Conservation (phyloP, 2,329 filamentous ascomycete species). For the Amesomyces nigricolor region DNA sequence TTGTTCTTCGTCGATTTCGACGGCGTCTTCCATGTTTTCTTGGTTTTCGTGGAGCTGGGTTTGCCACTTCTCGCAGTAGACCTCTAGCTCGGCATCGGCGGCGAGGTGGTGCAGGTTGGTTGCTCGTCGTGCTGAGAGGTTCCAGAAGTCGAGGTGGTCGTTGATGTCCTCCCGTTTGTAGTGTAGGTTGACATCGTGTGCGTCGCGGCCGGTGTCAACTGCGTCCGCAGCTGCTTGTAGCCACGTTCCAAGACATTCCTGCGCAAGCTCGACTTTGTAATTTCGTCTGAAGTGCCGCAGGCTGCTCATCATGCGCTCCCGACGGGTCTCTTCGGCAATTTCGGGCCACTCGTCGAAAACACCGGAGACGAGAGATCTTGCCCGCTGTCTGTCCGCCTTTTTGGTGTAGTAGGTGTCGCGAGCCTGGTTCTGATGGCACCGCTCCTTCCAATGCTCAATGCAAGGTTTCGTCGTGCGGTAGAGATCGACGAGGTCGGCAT, state of each 20-base stretch:
- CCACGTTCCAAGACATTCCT: conserved; percentile 26
- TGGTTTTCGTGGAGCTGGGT: conserved; percentile 19
- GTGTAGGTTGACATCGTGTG: conserved; percentile 24
- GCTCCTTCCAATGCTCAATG: conserved; percentile 23
- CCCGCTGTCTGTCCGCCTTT: conserved; percentile 15
- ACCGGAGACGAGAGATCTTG: conserved; percentile 14
- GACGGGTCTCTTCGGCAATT: conserved; percentile 19
- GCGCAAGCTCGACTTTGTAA: conserved; percentile 25
- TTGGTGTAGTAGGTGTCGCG: conserved; percentile 10
- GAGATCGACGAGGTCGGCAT: conserved; percentile 23
- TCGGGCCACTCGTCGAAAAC: conserved; percentile 23
- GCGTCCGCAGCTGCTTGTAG: conserved; percentile 21
- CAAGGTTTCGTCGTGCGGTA: conserved; percentile 23
- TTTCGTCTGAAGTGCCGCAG: conserved; percentile 25
- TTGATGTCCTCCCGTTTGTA: conserved; percentile 26
- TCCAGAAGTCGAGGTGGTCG: conserved; percentile 26
- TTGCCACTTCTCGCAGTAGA: conserved; percentile 26
- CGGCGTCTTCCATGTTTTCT: conserved; percentile 25
- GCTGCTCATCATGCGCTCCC: conserved; percentile 24
- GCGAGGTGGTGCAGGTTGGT: conserved; percentile 24
- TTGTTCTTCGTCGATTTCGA: conserved; percentile 26
- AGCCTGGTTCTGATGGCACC: conserved; percentile 1
- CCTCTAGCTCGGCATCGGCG: conserved; percentile 28
- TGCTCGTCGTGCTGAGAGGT: conserved; percentile 13
- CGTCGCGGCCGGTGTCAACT: conserved; percentile 23